Evolutionary conservation across 176 grass and related monocot genomes (phyloP).

Genomic region (Triticum dicoccoides): DNA sequence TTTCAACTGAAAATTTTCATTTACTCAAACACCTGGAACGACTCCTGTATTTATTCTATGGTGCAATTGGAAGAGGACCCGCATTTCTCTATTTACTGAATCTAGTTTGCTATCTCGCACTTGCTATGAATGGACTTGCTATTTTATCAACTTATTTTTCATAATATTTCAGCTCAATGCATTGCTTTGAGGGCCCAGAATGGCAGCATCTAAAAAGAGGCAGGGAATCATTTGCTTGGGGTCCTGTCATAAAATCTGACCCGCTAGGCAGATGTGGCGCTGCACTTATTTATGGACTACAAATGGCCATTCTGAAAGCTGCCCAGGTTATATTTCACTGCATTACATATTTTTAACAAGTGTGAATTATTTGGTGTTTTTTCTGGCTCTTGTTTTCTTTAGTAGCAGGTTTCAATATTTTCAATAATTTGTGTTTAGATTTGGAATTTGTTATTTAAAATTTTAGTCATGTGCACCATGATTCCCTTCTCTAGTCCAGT

Average conservation of each 20-base stretch:
- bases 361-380: slow-evolving; percentile 2
- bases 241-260: slow-evolving; percentile 81
- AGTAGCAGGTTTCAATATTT: neutral
- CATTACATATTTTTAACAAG: slow-evolving; percentile 15
- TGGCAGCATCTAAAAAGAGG: slow-evolving; percentile 96
- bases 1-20: neutral
- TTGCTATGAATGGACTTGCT: neutral
- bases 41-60: neutral
- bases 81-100: neutral
- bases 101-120: slow-evolving; percentile 23
- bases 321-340: slow-evolving; percentile 57
- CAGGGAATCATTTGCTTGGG: slow-evolving; percentile 85
- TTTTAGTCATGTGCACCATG: neutral
- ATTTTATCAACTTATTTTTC: neutral
- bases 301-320: slow-evolving; percentile 87
- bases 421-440: neutral
- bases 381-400: slow-evolving; percentile 20
- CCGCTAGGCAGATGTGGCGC: slow-evolving; percentile 79
- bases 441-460: neutral
- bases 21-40: neutral
- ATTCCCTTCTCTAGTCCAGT: neutral
- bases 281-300: slow-evolving; percentile 77
- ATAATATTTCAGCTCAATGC: slow-evolving; percentile 82
- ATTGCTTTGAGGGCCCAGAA: slow-evolving; percentile 96
- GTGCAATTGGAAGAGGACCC: neutral